Conservation (phyloP, 2,329 filamentous ascomycete genomes). For the Dothistroma pini region DNA sequence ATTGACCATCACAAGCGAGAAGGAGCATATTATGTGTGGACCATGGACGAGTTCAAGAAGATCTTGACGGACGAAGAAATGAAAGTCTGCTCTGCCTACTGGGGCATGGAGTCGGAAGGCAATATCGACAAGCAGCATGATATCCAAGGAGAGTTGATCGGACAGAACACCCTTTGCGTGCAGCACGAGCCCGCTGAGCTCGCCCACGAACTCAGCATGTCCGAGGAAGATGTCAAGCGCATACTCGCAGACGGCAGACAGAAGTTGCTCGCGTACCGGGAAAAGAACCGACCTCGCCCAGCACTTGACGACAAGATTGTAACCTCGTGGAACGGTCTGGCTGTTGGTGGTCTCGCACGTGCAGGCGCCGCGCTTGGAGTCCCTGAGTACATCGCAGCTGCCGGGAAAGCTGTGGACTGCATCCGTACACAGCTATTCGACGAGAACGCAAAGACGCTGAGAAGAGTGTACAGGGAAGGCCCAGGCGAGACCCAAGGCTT, state of each 20-base stretch:
- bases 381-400: slow-evolving; percentile 60
- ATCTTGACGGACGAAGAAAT: slow-evolving; percentile 67
- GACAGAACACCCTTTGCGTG: slow-evolving; percentile 82
- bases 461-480: slow-evolving; percentile 68
- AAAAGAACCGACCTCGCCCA: slow-evolving; percentile 71
- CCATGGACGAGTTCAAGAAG: slow-evolving; percentile 75
- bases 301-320: slow-evolving; percentile 85
- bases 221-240: slow-evolving; percentile 63
- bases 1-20: slow-evolving; percentile 79
- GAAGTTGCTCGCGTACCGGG: slow-evolving; percentile 67
- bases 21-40: slow-evolving; percentile 95
- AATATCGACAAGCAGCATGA: slow-evolving; percentile 82
- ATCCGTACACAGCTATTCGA: slow-evolving; percentile 74
- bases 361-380: slow-evolving; percentile 64
- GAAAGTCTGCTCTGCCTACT: slow-evolving; percentile 75
- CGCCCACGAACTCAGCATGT: slow-evolving; percentile 69
- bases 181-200: slow-evolving; percentile 65
- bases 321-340: slow-evolving; percentile 82
- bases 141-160: slow-evolving; percentile 88
- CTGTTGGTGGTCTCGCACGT: slow-evolving; percentile 76
- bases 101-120: slow-evolving; percentile 76
- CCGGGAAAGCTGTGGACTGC: slow-evolving; percentile 66
- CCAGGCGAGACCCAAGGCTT: slow-evolving; percentile 68
- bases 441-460: slow-evolving; percentile 57
- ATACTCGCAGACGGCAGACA: slow-evolving; percentile 64